Base-by-base conservation (phyloP, 2,329 filamentous ascomycete species). In the Corynespora cassiicola region DNA sequence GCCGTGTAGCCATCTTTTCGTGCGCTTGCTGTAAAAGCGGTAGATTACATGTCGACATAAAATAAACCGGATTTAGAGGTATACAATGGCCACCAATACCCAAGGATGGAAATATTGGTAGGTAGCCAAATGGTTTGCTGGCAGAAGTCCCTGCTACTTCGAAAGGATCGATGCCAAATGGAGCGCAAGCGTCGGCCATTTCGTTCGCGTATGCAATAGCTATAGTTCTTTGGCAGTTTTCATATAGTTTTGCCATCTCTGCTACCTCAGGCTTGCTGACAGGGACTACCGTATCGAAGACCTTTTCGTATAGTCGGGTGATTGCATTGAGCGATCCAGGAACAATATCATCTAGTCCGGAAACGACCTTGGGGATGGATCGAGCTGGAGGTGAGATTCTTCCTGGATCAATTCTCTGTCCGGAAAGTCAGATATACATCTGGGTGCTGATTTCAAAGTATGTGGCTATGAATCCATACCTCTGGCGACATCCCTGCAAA, bases 161-260 rank as follows among this genome's bases (percentile, higher is more conserved):
- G 31, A 71, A 76, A 1, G 75, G 71, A 41, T 80, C 71, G 30
- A 81, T 78, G 16, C 54, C 66, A 30, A 74, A 69, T 0, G 59
- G 43, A 6, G 58, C 36, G 36, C 76, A 80, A 6, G 78, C 77
- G 46, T 80, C 75, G 1, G 77, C 76, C 74, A 81, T 79, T 45
- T 81, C 78, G 47, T 80, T 80, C 39, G 72, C 76, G 39, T 76
- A 81, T 1, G 78, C 76, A 21, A 79, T 78, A 50, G 70, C 71
- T 9, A 81, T 63, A 73, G 79, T 80, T 2, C 78, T 69, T 53
- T 80, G 76, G 52, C 78, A 81, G 53, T 81, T 81, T 43, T 81
- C 78, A 51, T 79, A 81, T 9, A 81, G 62, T 60, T 81, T 81
- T 45, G 73, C 77, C 75, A 81, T 80, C 57, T 81, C 78, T 2